Evolutionary conservation across 208 protist genomes (phyloP).

Genomic region (Leishmania turanica): DNA sequence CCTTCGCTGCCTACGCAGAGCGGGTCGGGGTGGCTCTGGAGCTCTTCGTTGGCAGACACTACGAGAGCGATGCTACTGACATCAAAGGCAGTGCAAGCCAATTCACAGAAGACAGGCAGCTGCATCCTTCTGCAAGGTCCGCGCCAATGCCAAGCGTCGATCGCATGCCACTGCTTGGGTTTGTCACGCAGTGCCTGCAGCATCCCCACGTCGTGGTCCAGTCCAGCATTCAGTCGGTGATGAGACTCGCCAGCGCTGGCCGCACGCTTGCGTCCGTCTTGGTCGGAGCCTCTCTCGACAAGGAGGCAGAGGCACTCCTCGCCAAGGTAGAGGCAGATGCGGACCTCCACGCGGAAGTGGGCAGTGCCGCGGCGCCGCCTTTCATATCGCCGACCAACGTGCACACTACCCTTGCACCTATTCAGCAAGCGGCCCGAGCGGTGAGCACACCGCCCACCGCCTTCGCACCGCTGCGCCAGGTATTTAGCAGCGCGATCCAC

Average conservation of each 20-base stretch:
- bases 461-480: background rate
- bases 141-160: background rate
- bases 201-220: constrained; percentile 11
- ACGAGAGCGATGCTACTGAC: background rate
- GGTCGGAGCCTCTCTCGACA: constrained; percentile 6
- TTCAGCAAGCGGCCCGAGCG: background rate
- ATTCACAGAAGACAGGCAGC: background rate
- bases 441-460: background rate
- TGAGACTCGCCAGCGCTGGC: background rate
- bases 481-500: background rate
- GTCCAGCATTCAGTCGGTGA: background rate
- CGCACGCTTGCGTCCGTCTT: constrained; percentile 14
- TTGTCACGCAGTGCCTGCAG: constrained; percentile 10
- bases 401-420: background rate
- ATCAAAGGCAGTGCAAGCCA: background rate
- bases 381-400: background rate
- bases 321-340: background rate
- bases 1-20: constrained; percentile 26
- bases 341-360: background rate
- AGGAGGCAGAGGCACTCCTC: constrained; percentile 11
- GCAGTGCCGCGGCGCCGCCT: background rate
- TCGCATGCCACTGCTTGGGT: background rate
- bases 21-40: constrained; percentile 30
- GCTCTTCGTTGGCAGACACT: constrained; percentile 3
- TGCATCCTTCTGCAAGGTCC: background rate